Conservation (phyloP, 441 rosid species). For the Omphalea diandra region DNA sequence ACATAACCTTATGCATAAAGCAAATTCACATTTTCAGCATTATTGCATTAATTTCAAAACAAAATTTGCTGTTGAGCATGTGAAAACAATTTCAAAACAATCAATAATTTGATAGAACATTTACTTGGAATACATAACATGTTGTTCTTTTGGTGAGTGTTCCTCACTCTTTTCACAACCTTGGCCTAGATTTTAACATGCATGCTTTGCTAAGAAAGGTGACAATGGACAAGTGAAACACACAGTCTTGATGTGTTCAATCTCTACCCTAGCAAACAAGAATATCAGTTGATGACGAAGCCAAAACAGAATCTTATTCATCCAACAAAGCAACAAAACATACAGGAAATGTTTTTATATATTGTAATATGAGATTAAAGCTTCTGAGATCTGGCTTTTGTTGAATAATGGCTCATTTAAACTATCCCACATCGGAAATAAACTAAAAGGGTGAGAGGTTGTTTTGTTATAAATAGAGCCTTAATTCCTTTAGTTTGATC, state of each 20-base stretch:
- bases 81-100: too few relatives aligned
- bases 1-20: not conserved
- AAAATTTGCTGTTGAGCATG: not conserved
- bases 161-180: not conserved
- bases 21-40: not conserved
- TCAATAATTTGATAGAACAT: too few relatives aligned
- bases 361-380: conserved; percentile 83
- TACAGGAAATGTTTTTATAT: conserved; percentile 93
- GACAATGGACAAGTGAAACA: too few relatives aligned
- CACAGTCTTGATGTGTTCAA: not conserved
- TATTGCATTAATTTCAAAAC: not conserved
- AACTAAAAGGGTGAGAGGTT: too few relatives aligned
- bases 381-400: conserved; percentile 81
- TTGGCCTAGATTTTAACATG: not conserved
- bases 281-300: too few relatives aligned
- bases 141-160: not conserved
- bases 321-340: conserved; percentile 26
- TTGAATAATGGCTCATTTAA: too few relatives aligned
- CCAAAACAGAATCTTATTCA: not conserved
- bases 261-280: not conserved
- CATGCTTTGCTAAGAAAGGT: not conserved
- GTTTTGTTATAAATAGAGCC: too few relatives aligned
- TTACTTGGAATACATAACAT: not conserved
- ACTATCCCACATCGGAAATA: too few relatives aligned
- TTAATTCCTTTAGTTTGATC: too few relatives aligned